A percentile compares a stretch with the other conserved stretches of the same genome.
These are phyloP conservation scores for Tuctoria greenei DNA, from an alignment of 176 grass and related monocot genomes.

Conservation along the genomic window DNA sequence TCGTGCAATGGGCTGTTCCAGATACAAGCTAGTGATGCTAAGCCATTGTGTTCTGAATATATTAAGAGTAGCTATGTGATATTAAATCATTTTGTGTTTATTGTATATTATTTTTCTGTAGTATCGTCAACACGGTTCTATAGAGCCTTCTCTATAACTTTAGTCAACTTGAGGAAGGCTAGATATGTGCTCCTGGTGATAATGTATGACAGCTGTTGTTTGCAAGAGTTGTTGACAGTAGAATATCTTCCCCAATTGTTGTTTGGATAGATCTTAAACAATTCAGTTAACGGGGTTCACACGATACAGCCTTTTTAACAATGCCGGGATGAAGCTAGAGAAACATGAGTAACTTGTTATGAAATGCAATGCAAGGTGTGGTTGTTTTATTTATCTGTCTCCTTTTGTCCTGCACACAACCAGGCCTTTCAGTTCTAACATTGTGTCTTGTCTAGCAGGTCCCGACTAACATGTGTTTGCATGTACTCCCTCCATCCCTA, in stretches of 20 bases:
- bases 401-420: background rate
- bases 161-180: conserved; percentile 28
- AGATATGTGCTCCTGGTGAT: background rate
- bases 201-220: conserved; percentile 11
- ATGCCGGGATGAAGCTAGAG: background rate
- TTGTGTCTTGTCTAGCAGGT: conserved; percentile 12
- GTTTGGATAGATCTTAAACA: background rate
- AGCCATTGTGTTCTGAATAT: conserved; percentile 19
- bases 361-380: background rate
- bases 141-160: background rate
- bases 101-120: conserved; percentile 4
- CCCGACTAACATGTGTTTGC: background rate
- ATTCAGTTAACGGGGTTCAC: background rate
- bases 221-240: conserved; percentile 10
- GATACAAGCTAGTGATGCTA: background rate
- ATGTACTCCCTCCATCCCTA: too few relatives aligned
- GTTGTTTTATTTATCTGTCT: conserved; percentile 11
- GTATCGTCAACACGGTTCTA: background rate
- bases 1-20: background rate
- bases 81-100: background rate
- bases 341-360: background rate
- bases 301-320: background rate
- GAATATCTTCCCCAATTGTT: conserved; percentile 13
- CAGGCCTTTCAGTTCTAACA: background rate
- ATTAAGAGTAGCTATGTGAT: background rate